Conservation (phyloP, 148 eudicot genomes). For the Rhododendron williamsianum region DNA sequence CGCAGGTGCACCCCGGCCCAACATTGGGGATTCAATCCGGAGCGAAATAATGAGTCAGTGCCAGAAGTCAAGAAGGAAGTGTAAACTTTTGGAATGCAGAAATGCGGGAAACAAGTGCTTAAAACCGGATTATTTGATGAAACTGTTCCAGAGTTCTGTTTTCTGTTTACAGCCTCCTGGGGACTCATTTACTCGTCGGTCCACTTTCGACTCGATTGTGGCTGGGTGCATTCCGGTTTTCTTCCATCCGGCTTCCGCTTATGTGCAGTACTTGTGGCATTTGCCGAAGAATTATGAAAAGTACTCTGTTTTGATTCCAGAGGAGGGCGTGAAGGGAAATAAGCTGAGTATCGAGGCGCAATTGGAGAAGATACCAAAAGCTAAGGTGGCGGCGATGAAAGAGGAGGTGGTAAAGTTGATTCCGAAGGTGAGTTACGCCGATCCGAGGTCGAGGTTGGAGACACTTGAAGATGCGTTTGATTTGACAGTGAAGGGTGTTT, state of each 20-base stretch:
- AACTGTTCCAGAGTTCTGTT: constrained; percentile 43
- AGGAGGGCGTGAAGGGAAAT: constrained; percentile 34
- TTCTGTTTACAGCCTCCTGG: constrained; percentile 88
- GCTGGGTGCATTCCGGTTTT: constrained; percentile 80
- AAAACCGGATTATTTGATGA: constrained; percentile 38
- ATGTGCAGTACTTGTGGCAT: constrained; percentile 72
- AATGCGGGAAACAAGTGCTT: constrained; percentile 29
- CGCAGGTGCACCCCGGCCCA: constrained; percentile 62
- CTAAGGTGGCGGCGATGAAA: constrained; percentile 38
- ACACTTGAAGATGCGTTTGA: constrained; percentile 67
- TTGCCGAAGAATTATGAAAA: constrained; percentile 48
- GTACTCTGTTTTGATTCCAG: constrained; percentile 57
- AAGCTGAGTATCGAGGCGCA: constrained; percentile 34
- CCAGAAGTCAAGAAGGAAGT: constrained; percentile 21
- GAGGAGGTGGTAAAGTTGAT: constrained; percentile 56
- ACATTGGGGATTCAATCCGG: constrained; percentile 35
- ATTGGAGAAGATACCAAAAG: constrained; percentile 26
- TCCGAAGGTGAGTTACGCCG: constrained; percentile 49
- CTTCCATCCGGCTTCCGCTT: constrained; percentile 64
- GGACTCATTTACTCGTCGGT: constrained; percentile 67
- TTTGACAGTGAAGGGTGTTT: constrained; percentile 45
- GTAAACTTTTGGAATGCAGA: constrained; percentile 43
- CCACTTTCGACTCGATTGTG: constrained; percentile 61
- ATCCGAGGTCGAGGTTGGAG: constrained; percentile 42
- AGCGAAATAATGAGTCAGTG: constrained; percentile 58